Percentiles rank a stretch among this genome's conserved stretches.
Conservation (phyloP, 805 yeast genomes). For the Lipomyces yamadae region DNA sequence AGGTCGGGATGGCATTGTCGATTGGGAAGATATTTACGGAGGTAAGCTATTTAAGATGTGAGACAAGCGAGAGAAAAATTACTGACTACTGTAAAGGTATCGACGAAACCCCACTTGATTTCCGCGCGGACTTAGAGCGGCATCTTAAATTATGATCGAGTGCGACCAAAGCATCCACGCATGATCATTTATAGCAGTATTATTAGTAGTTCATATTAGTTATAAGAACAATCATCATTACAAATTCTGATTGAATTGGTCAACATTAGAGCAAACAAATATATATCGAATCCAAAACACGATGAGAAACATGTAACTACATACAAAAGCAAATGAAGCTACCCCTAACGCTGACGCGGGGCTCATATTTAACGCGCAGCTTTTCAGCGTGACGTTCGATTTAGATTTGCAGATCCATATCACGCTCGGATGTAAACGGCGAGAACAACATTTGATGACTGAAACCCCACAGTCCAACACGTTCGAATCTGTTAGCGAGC, state of each 20-base stretch:
- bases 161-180: neutral
- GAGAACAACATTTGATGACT: neutral
- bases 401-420: neutral
- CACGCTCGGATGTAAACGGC: neutral
- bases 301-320: conserved; percentile 3
- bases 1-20: conserved; percentile 76
- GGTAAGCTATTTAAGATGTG: conserved; percentile 19
- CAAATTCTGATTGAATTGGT: neutral
- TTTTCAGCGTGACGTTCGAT: neutral
- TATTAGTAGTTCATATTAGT: neutral
- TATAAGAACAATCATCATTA: neutral
- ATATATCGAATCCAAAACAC: neutral
- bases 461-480: neutral
- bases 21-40: conserved; percentile 86
- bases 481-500: neutral
- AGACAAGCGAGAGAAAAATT: neutral
- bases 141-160: conserved; percentile 17
- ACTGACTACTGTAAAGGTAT: conserved; percentile 17
- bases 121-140: conserved; percentile 30
- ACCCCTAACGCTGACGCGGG: neutral
- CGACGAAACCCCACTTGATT: conserved; percentile 29
- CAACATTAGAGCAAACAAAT: neutral
- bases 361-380: neutral
- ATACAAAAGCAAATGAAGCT: neutral
- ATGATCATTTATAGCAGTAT: neutral